Conservation (phyloP, 106 monocot genomes). For the Dendrobium chrysotoxum region DNA sequence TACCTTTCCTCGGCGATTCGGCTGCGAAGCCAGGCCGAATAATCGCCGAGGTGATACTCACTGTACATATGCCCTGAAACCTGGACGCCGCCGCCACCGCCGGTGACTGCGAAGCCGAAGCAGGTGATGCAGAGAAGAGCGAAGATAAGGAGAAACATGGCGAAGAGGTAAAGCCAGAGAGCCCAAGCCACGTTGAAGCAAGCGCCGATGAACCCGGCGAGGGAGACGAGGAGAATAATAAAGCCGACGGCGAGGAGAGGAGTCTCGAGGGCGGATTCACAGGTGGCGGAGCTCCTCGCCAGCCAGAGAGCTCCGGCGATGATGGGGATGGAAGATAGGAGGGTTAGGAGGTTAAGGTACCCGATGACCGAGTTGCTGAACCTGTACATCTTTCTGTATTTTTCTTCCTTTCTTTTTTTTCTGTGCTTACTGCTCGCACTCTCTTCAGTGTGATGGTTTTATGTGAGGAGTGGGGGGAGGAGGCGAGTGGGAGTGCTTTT, state of each 20-base stretch:
- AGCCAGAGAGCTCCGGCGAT: conserved; percentile 80
- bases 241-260: conserved; percentile 82
- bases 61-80: conserved; percentile 63
- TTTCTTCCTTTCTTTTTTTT: not conserved
- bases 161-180: conserved; percentile 82
- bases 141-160: conserved; percentile 67
- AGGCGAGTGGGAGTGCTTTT: not conserved
- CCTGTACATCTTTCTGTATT: conserved; percentile 24
- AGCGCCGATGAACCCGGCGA: conserved; percentile 75
- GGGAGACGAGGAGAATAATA: conserved; percentile 81
- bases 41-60: conserved; percentile 64
- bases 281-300: conserved; percentile 50
- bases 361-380: conserved; percentile 89
- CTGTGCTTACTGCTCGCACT: not conserved
- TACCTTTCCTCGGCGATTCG: conserved; percentile 33
- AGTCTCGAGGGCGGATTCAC: conserved; percentile 67
- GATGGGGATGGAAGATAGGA: conserved; percentile 80
- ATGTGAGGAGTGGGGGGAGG: not conserved
- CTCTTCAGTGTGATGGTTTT: not conserved
- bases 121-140: conserved; percentile 53
- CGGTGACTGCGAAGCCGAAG: conserved; percentile 82
- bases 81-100: conserved; percentile 47
- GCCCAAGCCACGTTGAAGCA: conserved; percentile 77
- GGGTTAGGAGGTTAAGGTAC: conserved; percentile 74
- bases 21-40: conserved; percentile 63